Evolutionary conservation across 1,139 yeast genomes (phyloP), one percentile per base, ranked within the genome.

Genomic region (Candida sp.): DNA sequence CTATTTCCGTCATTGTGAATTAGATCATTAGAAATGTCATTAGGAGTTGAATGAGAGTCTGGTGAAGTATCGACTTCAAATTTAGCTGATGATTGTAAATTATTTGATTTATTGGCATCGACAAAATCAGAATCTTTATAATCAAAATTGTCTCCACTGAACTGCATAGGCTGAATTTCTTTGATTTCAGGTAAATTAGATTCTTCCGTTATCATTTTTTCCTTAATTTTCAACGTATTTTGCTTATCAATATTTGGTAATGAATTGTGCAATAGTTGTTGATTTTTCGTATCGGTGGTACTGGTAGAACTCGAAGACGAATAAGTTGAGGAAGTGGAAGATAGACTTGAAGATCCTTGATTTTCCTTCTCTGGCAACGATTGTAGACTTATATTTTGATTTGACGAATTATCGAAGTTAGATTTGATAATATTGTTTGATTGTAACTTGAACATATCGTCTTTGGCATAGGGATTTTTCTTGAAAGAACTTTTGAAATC

Each of bases 321-420:
- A 9, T 25, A 25, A 21, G 33, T 22, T 8, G 39, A 37, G 5
- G 39, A 37, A 8, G 39, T 37, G 3, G 39, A 37, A 5, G 39
- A 27, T 8, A 37, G 6, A 29, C 39, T 37, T 5, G 33, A 25
- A 5, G 25, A 27, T 11, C 39, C 34, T 21, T 37, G n/a, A 30
- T 30, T 30, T 11, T 36, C 38, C 15, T 25, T 36, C 11, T 36
- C 38, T 27, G 39, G 39, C 27, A 37, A 37, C 21, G 39, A 37
- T 29, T 37, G 39, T 19, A 37, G 15, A 19, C 39, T 37, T 9
- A 8, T 11, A 29, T 37, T 37, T 29, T 37, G 30, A 15, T 12
- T 37, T 5, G 7, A 22, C 3, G 32, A n/a, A 5, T 9, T 23
- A 5, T 23, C 38, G 8, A 36, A 4, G 12, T 27, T 21, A 8